phyloP scores from a whole-genome alignment of 805 yeast species.

The Lachancea thermotolerans region DNA sequence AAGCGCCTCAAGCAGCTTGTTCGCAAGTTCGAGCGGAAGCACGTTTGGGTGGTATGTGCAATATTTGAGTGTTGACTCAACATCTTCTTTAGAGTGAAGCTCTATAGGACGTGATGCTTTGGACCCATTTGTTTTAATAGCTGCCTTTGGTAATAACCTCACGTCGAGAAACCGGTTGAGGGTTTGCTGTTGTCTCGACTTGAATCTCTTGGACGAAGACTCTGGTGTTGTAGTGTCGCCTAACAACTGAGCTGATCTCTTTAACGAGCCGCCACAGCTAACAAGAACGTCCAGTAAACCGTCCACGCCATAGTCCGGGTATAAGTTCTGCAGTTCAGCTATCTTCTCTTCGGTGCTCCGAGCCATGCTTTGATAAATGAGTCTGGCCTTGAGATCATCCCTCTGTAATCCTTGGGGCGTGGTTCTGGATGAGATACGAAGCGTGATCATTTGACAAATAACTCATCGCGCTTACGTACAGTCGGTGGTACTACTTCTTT shows the following conservation, averaged over 20 bases:
- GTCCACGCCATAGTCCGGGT: conserved; percentile 39
- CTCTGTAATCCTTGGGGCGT: background rate
- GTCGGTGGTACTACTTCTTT: no score
- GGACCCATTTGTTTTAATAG: background rate
- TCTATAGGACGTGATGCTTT: conserved; percentile 23
- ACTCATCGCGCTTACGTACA: background rate
- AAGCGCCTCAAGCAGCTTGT: conserved; percentile 37
- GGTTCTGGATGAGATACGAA: background rate
- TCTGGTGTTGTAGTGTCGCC: conserved; percentile 17
- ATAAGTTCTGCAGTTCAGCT: conserved; percentile 29
- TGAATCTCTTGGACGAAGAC: background rate
- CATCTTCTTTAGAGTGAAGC: conserved; percentile 46
- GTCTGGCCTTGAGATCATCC: no score
- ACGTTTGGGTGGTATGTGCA: conserved; percentile 44
- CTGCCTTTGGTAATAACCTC: background rate
- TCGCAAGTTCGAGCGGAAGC: conserved; percentile 45
- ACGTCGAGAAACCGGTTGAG: background rate
- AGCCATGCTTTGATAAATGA: background rate
- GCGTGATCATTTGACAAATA: background rate
- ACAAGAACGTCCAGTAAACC: conserved; percentile 45
- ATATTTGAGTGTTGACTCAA: conserved; percentile 44
- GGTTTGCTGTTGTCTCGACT: conserved; percentile 8
- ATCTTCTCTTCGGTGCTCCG: conserved; percentile 37
- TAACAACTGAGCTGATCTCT: conserved; percentile 36
- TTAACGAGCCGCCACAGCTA: conserved; percentile 48